Evolutionary conservation across 2,329 filamentous ascomycete genomes (phyloP).

Genomic region (Neodidymelliopsis sp.): DNA sequence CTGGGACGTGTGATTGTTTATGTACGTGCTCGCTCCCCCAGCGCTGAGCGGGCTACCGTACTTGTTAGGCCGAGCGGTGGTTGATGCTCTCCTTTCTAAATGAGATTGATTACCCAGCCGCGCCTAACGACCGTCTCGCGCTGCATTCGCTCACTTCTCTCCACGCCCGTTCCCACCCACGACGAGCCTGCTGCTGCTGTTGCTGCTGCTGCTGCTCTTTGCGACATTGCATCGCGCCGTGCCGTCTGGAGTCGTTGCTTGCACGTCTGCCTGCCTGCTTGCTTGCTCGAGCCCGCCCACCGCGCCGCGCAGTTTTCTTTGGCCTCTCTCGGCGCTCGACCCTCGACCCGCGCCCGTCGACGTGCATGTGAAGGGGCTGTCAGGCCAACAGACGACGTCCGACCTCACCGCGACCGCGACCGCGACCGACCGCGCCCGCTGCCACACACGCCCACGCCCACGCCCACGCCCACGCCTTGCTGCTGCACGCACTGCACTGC

Average conservation of each 20-base stretch:
- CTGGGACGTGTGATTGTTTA: constrained; percentile 13
- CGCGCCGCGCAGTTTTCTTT: neutral
- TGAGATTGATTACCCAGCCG: constrained; percentile 32
- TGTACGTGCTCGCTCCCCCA: constrained; percentile 1
- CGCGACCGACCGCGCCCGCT: constrained; percentile 2
- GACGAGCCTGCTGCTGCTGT: constrained; percentile 21
- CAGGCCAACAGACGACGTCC: constrained; percentile 6
- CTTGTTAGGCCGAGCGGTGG: constrained; percentile 22
- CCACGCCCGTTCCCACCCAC: constrained; percentile 38
- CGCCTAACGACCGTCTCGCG: constrained; percentile 30
- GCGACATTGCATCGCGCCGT: constrained; percentile 3
- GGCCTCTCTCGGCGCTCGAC: too few relatives aligned
- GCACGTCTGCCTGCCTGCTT: too few relatives aligned
- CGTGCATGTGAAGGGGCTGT: constrained; percentile 26
- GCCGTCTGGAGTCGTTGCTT: neutral
- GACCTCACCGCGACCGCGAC: constrained; percentile 9
- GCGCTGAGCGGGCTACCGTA: too few relatives aligned
- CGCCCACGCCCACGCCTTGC: constrained; percentile 9
- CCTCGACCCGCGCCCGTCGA: neutral
- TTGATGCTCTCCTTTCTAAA: constrained; percentile 23
- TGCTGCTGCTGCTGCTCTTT: constrained; percentile 2
- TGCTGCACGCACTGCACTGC: constrained; percentile 9
- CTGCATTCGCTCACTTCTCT: constrained; percentile 26
- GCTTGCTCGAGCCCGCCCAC: neutral
- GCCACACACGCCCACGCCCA: constrained; percentile 7